Evolutionary conservation across 352 stramenopile genomes (phyloP).

Genomic region (Pythium sukuiense): DNA sequence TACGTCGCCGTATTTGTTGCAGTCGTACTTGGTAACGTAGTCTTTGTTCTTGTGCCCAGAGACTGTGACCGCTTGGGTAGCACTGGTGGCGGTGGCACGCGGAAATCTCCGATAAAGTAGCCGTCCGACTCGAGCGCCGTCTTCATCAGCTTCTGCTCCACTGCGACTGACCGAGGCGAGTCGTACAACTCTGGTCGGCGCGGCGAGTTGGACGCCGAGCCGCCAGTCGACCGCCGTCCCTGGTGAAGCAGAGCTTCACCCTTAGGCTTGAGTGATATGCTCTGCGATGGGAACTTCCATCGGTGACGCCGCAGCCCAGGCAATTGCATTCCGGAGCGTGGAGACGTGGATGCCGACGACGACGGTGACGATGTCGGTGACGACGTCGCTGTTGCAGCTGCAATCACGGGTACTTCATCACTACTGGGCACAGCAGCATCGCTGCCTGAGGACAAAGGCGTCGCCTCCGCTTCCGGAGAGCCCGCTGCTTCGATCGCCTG

Average conservation of each 20-base stretch:
- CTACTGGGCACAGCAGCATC: slow-evolving; percentile 2
- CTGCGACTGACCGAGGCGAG: slow-evolving; percentile 30
- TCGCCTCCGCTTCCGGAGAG: not conserved
- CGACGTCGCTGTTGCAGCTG: not conserved
- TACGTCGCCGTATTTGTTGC: not conserved
- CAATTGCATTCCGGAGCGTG: slow-evolving; percentile 8
- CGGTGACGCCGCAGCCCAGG: slow-evolving; percentile 22
- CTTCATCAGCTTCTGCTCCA: slow-evolving; percentile 50
- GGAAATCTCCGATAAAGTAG: slow-evolving; percentile 82
- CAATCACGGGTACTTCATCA: slow-evolving; percentile 16
- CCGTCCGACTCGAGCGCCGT: slow-evolving; percentile 60
- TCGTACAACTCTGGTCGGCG: slow-evolving; percentile 31
- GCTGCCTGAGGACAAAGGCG: slow-evolving; percentile 6
- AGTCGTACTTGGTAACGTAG: slow-evolving; percentile 10
- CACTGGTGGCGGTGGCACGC: slow-evolving; percentile 41
- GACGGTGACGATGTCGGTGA: not conserved
- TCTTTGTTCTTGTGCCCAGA: slow-evolving; percentile 11
- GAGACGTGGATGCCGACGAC: not conserved
- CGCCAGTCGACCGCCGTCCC: not conserved
- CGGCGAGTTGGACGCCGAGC: slow-evolving; percentile 21
- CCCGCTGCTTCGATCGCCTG: not conserved
- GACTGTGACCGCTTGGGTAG: slow-evolving; percentile 32
- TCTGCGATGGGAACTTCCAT: slow-evolving; percentile 24
- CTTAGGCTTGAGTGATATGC: slow-evolving; percentile 18
- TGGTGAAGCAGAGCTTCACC: slow-evolving; percentile 14